Evolutionary conservation across 805 yeast genomes (phyloP).

Genomic region (Lachancea sp.): DNA sequence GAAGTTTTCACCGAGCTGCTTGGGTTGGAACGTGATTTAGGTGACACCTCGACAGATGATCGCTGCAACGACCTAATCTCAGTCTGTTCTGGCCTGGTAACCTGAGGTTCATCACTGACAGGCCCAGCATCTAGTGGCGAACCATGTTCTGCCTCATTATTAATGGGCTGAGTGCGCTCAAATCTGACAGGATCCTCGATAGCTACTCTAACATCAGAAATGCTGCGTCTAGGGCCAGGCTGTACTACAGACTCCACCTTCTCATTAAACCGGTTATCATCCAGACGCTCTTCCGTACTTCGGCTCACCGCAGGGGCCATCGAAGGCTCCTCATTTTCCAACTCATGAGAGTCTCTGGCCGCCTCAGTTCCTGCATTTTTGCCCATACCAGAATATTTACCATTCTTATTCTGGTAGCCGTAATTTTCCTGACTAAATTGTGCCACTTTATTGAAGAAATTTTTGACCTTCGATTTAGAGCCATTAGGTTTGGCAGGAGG

Average conservation of each 20-base stretch:
- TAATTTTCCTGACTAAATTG: constrained; percentile 32
- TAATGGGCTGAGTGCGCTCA: no score
- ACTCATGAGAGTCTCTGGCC: neutral
- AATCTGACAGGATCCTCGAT: no score
- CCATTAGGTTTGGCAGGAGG: neutral
- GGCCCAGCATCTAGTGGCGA: neutral
- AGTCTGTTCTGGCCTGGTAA: neutral
- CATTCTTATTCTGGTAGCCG: constrained; percentile 28
- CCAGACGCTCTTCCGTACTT: neutral
- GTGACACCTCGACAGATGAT: neutral
- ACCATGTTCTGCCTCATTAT: neutral
- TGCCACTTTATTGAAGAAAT: constrained; percentile 26
- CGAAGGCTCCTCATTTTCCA: neutral
- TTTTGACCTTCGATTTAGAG: constrained; percentile 18
- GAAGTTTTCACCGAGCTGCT: neutral
- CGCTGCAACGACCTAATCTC: neutral
- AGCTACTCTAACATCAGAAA: no score
- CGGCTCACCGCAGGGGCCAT: neutral
- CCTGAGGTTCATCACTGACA: neutral
- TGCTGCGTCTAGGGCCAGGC: neutral
- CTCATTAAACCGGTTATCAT: neutral
- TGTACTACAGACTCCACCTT: neutral
- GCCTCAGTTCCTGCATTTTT: constrained; percentile 1
- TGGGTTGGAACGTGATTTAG: neutral
- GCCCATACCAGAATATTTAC: neutral